Conservation (phyloP, 192 early-diverging fungal species). For the Mycoemilia scoparia region DNA sequence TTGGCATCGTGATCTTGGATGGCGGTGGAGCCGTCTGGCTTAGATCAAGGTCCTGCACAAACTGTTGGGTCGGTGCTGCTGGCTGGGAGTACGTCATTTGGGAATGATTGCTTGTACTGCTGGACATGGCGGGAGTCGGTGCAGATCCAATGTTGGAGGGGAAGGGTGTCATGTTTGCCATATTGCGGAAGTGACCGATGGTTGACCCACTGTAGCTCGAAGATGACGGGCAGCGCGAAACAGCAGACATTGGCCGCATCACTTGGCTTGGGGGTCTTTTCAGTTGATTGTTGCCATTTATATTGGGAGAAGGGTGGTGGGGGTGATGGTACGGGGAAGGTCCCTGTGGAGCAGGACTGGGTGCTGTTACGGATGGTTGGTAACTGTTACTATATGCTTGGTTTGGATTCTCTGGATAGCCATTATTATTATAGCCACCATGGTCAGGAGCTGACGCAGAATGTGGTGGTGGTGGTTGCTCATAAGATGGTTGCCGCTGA, state of each 20-base stretch:
- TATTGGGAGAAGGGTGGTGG: background rate
- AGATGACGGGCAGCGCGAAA: constrained; percentile 5
- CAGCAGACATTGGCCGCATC: constrained; percentile 2
- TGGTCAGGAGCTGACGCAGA: no score
- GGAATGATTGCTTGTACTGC: background rate
- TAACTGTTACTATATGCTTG: no score
- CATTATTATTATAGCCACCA: no score
- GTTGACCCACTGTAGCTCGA: constrained; percentile 11
- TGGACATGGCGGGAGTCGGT: background rate
- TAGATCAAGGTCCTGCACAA: constrained; percentile 13
- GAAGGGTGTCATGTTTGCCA: constrained; percentile 25
- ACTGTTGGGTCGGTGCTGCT: constrained; percentile 1
- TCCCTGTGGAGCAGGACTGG: constrained; percentile 7
- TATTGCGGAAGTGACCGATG: constrained; percentile 12
- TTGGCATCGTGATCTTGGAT: constrained; percentile 19
- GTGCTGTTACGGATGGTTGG: no score
- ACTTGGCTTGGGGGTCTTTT: background rate
- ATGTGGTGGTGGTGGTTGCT: no score
- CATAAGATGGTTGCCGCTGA: no score
- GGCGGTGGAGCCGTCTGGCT: constrained; percentile 12
- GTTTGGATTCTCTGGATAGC: no score
- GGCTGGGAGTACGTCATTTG: constrained; percentile 1
- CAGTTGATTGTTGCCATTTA: background rate
- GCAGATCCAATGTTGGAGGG: constrained; percentile 20
- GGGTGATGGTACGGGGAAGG: constrained; percentile 8